Evolutionary conservation across 768 basidiomycete species (phyloP).

Genomic region (Phanerochaete carnosa): DNA sequence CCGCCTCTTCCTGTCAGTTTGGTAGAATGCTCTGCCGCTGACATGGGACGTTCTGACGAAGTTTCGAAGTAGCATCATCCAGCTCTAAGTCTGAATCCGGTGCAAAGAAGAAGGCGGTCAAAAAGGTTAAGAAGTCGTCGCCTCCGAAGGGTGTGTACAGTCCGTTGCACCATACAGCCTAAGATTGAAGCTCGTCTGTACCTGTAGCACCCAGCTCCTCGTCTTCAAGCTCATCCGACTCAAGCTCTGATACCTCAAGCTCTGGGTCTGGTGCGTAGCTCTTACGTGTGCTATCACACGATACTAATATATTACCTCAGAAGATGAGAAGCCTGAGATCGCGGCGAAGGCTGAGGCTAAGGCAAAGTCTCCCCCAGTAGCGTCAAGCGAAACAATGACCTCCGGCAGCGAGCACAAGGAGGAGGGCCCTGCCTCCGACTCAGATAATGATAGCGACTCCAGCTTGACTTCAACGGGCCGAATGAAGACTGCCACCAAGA

Average conservation of each 20-base stretch:
- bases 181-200: background rate
- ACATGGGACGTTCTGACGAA: background rate
- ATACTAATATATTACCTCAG: background rate
- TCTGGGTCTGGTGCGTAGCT: constrained; percentile 1
- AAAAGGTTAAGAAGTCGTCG: background rate
- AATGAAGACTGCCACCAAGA: background rate
- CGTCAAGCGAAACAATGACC: constrained; percentile 13
- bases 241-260: constrained; percentile 11
- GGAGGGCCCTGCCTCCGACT: background rate
- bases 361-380: background rate
- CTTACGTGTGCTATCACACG: background rate
- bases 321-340: constrained; percentile 1
- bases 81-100: constrained; percentile 27
- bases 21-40: background rate
- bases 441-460: background rate
- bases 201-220: background rate
- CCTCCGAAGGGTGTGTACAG: background rate
- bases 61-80: constrained; percentile 1
- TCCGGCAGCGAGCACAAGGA: constrained; percentile 1
- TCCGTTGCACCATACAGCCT: background rate
- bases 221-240: constrained; percentile 15
- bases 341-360: background rate
- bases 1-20: constrained; percentile 23
- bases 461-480: background rate
- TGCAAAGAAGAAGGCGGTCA: constrained; percentile 13